A percentile compares a stretch with the other conserved stretches of the same genome.
phyloP scores from a whole-genome alignment of 306 rosid genomes.

The Trifolium pratense region DNA sequence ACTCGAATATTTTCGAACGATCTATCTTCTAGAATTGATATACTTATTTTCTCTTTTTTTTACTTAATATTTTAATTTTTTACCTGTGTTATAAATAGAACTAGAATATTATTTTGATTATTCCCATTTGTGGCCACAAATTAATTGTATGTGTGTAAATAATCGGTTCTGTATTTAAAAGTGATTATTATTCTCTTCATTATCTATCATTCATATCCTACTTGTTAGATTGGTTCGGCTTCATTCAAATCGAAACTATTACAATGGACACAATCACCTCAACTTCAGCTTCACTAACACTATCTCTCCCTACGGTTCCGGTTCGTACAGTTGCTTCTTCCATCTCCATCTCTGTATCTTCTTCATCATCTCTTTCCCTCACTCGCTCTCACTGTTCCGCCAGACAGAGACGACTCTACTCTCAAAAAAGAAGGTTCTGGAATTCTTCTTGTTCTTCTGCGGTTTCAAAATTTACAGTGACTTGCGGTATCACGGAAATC shows the following conservation, averaged over 20 bases:
- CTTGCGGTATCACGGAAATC: conserved; percentile 63
- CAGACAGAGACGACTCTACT: conserved; percentile 30
- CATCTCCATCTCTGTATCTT: conserved; percentile 34
- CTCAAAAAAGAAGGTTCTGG: conserved; percentile 8
- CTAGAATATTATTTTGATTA: too few relatives aligned
- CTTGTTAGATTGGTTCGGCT: not conserved
- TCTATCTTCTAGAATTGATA: too few relatives aligned
- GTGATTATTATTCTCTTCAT: not conserved
- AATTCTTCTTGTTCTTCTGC: conserved; percentile 34
- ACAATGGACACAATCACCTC: conserved; percentile 43
- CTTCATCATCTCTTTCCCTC: conserved; percentile 41
- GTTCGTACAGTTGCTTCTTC: conserved; percentile 47
- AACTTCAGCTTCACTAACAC: conserved; percentile 40
- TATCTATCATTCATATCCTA: conserved; percentile 19
- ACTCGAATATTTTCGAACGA: too few relatives aligned
- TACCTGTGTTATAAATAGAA: too few relatives aligned
- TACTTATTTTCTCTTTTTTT: too few relatives aligned
- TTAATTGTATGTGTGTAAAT: not conserved
- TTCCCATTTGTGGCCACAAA: conserved; percentile 6
- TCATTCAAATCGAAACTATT: not conserved
- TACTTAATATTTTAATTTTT: too few relatives aligned
- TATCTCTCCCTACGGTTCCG: conserved; percentile 30
- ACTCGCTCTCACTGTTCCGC: conserved; percentile 22
- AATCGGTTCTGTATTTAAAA: too few relatives aligned
- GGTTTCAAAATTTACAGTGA: conserved; percentile 50